A percentile compares a stretch with the other conserved stretches of the same genome.
These are phyloP conservation scores for Brasilioporus rufonigricans DNA, from an alignment of 768 basidiomycete genomes.

Conservation along the genomic window DNA sequence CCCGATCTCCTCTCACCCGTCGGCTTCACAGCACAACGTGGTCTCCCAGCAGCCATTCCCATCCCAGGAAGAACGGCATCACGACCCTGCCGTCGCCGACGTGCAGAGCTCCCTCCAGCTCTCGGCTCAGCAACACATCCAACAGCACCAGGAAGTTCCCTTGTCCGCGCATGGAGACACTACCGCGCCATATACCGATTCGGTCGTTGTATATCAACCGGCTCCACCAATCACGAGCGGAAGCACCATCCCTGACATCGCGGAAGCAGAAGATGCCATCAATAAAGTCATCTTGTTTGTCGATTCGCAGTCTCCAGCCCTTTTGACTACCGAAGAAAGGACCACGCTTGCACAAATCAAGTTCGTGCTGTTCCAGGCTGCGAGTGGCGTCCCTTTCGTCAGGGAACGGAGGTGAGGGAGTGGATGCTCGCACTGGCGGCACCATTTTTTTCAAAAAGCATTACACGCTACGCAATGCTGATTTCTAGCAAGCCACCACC, in stretches of 20 bases:
- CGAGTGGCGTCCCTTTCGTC: conserved; percentile 36
- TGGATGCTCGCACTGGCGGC: not conserved
- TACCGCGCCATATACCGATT: conserved; percentile 24
- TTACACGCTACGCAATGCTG: conserved; percentile 11
- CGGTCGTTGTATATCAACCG: conserved; percentile 34
- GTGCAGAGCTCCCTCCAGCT: conserved; percentile 31
- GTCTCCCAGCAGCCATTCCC: conserved; percentile 31
- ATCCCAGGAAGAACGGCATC: conserved; percentile 27
- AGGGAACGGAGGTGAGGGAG: conserved; percentile 29
- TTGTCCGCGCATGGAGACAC: conserved; percentile 26
- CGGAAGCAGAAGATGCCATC: conserved; percentile 53
- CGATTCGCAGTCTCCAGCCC: conserved; percentile 37
- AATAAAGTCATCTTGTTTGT: conserved; percentile 53
- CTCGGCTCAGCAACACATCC: conserved; percentile 30
- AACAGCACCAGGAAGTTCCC: conserved; percentile 29
- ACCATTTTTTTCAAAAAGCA: conserved; percentile 19
- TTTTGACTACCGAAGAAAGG: conserved; percentile 37
- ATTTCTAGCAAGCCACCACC: conserved; percentile 11
- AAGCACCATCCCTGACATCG: conserved; percentile 37
- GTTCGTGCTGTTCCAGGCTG: conserved; percentile 51
- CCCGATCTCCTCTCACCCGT: conserved; percentile 32
- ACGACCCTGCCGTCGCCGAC: conserved; percentile 22
- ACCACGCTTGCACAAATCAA: conserved; percentile 47
- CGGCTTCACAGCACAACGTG: conserved; percentile 27
- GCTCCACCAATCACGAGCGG: conserved; percentile 33